Conservation (phyloP, 495 filamentous ascomycete species). For the Penicillium silybi region DNA sequence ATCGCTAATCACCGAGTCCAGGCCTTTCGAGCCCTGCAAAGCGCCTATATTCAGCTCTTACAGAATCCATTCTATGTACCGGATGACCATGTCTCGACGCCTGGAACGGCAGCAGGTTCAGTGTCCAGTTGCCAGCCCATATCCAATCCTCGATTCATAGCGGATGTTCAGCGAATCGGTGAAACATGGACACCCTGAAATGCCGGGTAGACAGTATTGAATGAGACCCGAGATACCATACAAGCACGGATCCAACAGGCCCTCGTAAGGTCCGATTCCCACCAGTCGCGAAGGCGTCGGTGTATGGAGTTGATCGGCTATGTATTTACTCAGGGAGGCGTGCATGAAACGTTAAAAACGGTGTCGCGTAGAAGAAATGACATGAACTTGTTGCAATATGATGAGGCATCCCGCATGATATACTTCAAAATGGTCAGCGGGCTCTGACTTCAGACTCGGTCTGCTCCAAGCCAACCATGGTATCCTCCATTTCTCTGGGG, state of each 20-base stretch:
- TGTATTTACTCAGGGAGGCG: background rate
- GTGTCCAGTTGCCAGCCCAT: slow-evolving; percentile 55
- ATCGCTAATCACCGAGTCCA: slow-evolving; percentile 25
- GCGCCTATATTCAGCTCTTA: slow-evolving; percentile 80
- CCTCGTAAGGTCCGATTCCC: background rate
- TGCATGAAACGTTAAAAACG: background rate
- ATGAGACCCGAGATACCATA: background rate
- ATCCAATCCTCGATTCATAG: slow-evolving; percentile 72
- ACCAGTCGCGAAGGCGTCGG: background rate
- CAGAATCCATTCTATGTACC: slow-evolving; percentile 96
- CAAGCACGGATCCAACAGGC: background rate
- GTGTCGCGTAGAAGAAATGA: background rate
- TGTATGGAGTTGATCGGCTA: background rate
- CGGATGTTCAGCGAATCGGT: slow-evolving; percentile 81
- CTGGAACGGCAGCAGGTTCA: slow-evolving; percentile 27
- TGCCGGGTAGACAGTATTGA: slow-evolving; percentile 31
- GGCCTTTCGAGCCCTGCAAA: slow-evolving; percentile 89
- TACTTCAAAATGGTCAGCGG: background rate
- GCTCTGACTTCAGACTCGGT: slow-evolving; percentile 52
- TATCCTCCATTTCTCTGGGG: slow-evolving; percentile 75
- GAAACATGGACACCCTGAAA: slow-evolving; percentile 58
- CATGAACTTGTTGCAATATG: background rate
- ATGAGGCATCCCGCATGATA: background rate
- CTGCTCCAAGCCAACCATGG: slow-evolving; percentile 66
- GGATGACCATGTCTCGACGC: slow-evolving; percentile 66